These are phyloP conservation scores for Prunus davidiana DNA, from an alignment of 306 rosid genomes.

Conservation along the genomic window DNA sequence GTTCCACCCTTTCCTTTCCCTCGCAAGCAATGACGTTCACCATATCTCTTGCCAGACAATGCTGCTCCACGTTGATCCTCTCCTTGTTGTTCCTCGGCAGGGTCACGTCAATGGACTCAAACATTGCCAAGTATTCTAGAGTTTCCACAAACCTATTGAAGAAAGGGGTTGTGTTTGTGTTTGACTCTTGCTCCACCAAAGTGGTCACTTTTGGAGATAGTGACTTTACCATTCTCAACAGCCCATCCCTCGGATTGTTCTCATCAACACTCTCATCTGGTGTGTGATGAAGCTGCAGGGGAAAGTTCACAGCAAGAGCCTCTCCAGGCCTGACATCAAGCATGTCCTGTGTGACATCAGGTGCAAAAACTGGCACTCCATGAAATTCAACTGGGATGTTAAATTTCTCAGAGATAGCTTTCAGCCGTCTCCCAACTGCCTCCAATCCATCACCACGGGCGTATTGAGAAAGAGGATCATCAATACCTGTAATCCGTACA, in stretches of 20 bases:
- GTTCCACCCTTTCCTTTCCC: conserved; percentile 81
- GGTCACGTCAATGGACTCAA: conserved; percentile 83
- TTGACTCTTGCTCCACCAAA: conserved; percentile 92
- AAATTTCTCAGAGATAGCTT: conserved; percentile 53
- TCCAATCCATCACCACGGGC: conserved; percentile 86
- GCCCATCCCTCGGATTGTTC: conserved; percentile 82
- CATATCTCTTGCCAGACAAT: conserved; percentile 80
- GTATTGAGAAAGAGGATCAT: conserved; percentile 66
- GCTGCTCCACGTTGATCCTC: conserved; percentile 82
- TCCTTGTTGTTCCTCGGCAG: conserved; percentile 69
- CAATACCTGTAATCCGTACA: conserved; percentile 84
- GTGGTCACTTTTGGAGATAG: conserved; percentile 77
- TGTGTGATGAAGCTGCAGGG: conserved; percentile 92
- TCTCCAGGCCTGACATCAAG: conserved; percentile 77
- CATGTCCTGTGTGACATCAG: conserved; percentile 64
- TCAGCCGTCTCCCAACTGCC: conserved; percentile 56
- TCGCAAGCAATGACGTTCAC: conserved; percentile 90
- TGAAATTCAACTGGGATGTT: conserved; percentile 82
- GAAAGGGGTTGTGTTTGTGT: conserved; percentile 93
- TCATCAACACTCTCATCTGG: conserved; percentile 92
- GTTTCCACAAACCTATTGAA: conserved; percentile 74
- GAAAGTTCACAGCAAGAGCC: conserved; percentile 91
- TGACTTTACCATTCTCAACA: conserved; percentile 75
- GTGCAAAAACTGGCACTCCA: conserved; percentile 64
- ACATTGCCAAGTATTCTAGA: conserved; percentile 74